Conservation (phyloP, 2,329 filamentous ascomycete genomes). For the Colletotrichum neosansevieriae region DNA sequence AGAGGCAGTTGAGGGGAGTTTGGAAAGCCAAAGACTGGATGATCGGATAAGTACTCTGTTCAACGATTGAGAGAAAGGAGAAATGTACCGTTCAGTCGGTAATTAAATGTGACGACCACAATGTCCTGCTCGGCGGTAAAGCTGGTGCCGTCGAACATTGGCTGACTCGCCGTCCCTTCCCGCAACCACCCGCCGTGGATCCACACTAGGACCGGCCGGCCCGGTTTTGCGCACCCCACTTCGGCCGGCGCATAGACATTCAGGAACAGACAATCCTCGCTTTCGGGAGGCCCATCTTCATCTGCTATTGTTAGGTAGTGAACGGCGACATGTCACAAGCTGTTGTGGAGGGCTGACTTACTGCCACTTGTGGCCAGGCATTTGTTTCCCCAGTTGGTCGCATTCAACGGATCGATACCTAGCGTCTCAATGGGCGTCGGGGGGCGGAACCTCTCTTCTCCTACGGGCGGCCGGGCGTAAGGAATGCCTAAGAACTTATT, state of each 20-base stretch:
- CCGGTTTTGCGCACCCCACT: conserved; percentile 17
- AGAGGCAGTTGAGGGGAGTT: conserved; percentile 14
- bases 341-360: neutral
- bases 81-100: conserved; percentile 16
- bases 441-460: conserved; percentile 13
- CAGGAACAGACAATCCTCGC: conserved; percentile 52
- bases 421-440: neutral
- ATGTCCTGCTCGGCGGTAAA: conserved; percentile 27
- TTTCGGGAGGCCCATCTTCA: conserved; percentile 36
- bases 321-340: neutral
- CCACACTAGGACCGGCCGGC: conserved; percentile 36
- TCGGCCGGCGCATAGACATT: conserved; percentile 48
- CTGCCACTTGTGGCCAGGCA: conserved; percentile 1
- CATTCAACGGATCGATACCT: neutral
- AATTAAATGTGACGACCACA: conserved; percentile 32
- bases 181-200: conserved; percentile 40
- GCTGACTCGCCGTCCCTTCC: conserved; percentile 20
- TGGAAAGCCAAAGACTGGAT: conserved; percentile 22
- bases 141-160: conserved; percentile 21
- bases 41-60: neutral
- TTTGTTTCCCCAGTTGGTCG: conserved; percentile 12
- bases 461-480: conserved; percentile 45
- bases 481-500: conserved; percentile 49
- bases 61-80: neutral
- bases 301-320: neutral